Evolutionary conservation across 139 green algal species (phyloP).

Genomic region (Chlorella vulgaris): DNA sequence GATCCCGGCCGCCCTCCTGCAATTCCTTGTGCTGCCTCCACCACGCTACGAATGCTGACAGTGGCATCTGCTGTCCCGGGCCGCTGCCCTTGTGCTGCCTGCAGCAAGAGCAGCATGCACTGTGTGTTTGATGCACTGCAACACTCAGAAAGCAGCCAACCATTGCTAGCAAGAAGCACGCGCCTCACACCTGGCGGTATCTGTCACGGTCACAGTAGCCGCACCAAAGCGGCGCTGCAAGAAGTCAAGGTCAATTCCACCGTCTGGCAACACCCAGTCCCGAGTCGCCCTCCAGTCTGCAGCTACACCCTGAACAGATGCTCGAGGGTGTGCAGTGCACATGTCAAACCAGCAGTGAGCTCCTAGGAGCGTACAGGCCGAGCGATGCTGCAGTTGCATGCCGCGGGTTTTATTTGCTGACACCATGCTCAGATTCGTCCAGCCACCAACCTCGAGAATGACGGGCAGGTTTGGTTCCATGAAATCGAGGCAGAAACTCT

Average conservation of each 20-base stretch:
- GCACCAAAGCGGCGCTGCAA: slow-evolving; percentile 50
- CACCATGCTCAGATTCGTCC: no score
- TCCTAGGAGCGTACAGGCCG: no score
- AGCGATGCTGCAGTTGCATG: no score
- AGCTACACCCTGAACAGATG: slow-evolving; percentile 41
- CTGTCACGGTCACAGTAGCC: slow-evolving; percentile 49
- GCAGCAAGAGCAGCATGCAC: neutral
- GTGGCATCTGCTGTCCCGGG: slow-evolving; percentile 46
- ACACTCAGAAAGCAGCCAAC: neutral
- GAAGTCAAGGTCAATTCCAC: slow-evolving; percentile 35
- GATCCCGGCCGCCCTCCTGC: neutral
- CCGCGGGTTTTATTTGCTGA: no score
- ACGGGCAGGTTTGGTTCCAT: no score
- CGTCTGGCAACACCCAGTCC: slow-evolving; percentile 53
- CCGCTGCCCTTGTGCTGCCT: slow-evolving; percentile 45
- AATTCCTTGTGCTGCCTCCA: slow-evolving; percentile 44
- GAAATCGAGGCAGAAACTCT: no score
- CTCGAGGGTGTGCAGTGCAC: no score
- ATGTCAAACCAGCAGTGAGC: no score
- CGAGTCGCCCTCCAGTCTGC: slow-evolving; percentile 46
- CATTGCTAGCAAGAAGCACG: neutral
- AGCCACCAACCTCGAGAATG: no score
- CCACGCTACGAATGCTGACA: slow-evolving; percentile 57
- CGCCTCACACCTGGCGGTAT: slow-evolving; percentile 45
- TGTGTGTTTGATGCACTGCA: neutral